Base-by-base conservation (phyloP, 225 moss, liverwort and hornwort genomes). In the Pleurozium schreberi region DNA sequence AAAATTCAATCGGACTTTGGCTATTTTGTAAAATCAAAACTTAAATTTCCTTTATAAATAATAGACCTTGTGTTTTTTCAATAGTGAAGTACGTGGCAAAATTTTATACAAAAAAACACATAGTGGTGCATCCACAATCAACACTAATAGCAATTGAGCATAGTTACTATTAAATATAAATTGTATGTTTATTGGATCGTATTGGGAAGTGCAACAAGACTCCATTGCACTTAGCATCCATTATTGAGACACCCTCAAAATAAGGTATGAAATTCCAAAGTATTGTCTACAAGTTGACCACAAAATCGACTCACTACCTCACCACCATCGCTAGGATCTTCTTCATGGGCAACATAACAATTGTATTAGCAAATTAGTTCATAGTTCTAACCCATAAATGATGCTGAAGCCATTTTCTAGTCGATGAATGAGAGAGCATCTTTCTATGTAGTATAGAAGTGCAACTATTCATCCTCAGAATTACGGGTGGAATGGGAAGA, bases 121-220 rank as follows among this genome's bases (percentile, higher is more conserved):
- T 20, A 4, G 1, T 1, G 0, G 3, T 77, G 10, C 36, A 36
- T 38, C 22, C 2, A 23, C 9, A 77, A 9, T 53, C 0, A 0
- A 23, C 10, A 36, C 3, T 36, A 9, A 23, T 38, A 77, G 10
- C 36, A 53, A 9, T 0, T 14, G 0, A 77, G 4, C 38, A 77
- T 21, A 33, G 3, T 36, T 10, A 36, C 14, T 77, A 38, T 38
- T 10, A 9, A 36, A 23, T 1, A 53, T 36, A 55, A 77, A 25
- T 15, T 59, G 9, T 20, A 26, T 10, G 5, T 55, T 16, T 26
- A 26, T 25, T 55, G 10, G 2, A 78, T 38, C 78, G 55, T n/a
- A 26, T 55, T 78, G 55, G 17, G 10, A 38, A 78, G 6, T 38
- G 17, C n/a, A 55, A 10, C 0, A 78, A 2, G 55, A 78, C 55